Evolutionary conservation across 805 yeast genomes (phyloP).

Genomic region (Candida pini): DNA sequence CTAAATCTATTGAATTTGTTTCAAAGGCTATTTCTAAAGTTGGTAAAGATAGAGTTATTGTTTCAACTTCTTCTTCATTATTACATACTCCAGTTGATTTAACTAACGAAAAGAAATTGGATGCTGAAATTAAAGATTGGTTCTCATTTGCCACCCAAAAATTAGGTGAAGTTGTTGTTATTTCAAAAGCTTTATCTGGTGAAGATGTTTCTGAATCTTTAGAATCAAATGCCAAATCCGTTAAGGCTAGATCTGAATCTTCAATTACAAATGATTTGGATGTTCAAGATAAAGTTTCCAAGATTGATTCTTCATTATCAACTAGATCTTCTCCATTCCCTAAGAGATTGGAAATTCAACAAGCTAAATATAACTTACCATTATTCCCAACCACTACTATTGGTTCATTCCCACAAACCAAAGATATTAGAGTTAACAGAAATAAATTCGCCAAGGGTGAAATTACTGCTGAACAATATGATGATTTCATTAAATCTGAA

Average conservation of each 20-base stretch:
- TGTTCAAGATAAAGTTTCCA: conserved; percentile 81
- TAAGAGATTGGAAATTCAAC: conserved; percentile 81
- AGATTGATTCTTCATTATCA: conserved; percentile 68
- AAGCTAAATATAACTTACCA: conserved; percentile 85
- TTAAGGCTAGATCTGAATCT: conserved; percentile 81
- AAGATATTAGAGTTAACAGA: conserved; percentile 98
- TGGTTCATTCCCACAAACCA: conserved; percentile 99
- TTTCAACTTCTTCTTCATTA: conserved; percentile 95
- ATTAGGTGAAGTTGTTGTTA: conserved; percentile 81
- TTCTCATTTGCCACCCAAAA: conserved; percentile 98
- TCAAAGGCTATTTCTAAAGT: conserved; percentile 77
- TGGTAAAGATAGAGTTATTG: conserved; percentile 81
- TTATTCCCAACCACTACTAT: conserved; percentile 99
- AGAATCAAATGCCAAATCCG: conserved; percentile 81
- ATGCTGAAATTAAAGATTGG: conserved; percentile 91
- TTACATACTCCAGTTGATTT: conserved; percentile 98
- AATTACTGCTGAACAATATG: conserved; percentile 91
- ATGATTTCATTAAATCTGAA: conserved; percentile 93
- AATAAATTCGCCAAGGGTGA: conserved; percentile 97
- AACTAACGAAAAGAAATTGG: conserved; percentile 84
- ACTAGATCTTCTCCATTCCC: conserved; percentile 86
- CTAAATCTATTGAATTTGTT: conserved; percentile 79
- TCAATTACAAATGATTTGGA: conserved; percentile 85
- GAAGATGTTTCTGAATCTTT: conserved; percentile 71
- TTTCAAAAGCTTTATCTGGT: conserved; percentile 84